Conservation (phyloP, 2,329 filamentous ascomycete genomes). For the Calonectria montana region DNA sequence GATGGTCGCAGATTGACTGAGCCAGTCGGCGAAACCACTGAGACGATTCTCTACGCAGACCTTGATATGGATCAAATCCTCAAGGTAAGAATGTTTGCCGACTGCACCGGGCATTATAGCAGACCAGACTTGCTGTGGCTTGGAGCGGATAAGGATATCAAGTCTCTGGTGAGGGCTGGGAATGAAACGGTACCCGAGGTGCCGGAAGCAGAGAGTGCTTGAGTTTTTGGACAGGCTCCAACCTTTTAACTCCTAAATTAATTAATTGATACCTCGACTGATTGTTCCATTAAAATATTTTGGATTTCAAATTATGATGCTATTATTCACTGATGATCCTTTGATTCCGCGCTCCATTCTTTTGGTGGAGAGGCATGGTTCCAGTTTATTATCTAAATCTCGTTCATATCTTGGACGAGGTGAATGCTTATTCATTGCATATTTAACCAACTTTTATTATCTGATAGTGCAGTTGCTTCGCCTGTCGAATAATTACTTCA, state of each 20-base stretch:
- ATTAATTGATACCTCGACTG: background rate
- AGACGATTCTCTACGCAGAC: conserved; percentile 6
- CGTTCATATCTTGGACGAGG: too few species aligned
- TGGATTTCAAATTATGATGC: background rate
- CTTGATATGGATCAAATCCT: conserved; percentile 9
- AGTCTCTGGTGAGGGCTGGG: background rate
- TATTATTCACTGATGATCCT: too few species aligned
- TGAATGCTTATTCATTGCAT: too few species aligned
- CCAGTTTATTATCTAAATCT: too few species aligned
- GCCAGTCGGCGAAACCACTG: background rate
- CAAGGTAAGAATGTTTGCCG: conserved; percentile 1
- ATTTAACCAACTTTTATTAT: too few species aligned
- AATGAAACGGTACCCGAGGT: background rate
- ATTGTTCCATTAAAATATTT: background rate
- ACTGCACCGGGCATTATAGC: conserved; percentile 13
- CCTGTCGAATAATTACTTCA: background rate
- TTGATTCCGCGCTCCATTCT: too few species aligned
- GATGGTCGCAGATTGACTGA: conserved; percentile 14
- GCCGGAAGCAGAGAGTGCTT: background rate
- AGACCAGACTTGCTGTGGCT: conserved; percentile 20
- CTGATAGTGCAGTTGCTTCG: too few species aligned
- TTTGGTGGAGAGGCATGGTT: too few species aligned
- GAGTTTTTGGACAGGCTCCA: too few species aligned
- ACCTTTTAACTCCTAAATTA: background rate
- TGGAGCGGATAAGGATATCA: background rate